phyloP scores from a whole-genome alignment of 176 grass and related monocot species.

The Sorghum bicolor region DNA sequence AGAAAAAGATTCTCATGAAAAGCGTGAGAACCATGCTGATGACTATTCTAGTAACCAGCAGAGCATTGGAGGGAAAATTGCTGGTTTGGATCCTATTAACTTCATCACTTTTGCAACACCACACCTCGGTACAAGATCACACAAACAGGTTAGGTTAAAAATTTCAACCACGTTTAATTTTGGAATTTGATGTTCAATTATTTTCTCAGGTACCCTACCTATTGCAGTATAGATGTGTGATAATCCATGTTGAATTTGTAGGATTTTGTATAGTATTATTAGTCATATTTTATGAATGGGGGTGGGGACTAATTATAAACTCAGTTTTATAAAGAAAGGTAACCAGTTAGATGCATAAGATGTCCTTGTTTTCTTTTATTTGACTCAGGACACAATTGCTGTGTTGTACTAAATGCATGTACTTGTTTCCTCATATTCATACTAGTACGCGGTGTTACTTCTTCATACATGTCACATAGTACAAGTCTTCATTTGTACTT shows the following conservation, averaged over 20 bases:
- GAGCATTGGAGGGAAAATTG: slow-evolving; percentile 55
- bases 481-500: not conserved
- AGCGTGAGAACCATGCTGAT: slow-evolving; percentile 27
- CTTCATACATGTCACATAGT: not conserved
- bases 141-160: slow-evolving; percentile 70
- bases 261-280: not conserved
- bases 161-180: not conserved
- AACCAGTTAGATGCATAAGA: not conserved
- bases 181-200: not conserved
- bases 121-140: slow-evolving; percentile 84
- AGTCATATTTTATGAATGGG: not conserved
- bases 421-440: slow-evolving; percentile 5
- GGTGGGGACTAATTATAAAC: not conserved
- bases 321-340: not conserved
- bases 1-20: slow-evolving; percentile 22
- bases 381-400: slow-evolving; percentile 3
- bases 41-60: slow-evolving; percentile 12
- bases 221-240: not conserved
- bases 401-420: not conserved
- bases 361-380: not conserved
- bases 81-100: slow-evolving; percentile 88
- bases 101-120: slow-evolving; percentile 96
- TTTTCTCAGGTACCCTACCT: not conserved
- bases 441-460: not conserved
- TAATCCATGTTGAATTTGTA: not conserved